Evolutionary conservation across 768 basidiomycete species (phyloP), one percentile per base, ranked within the genome.

Genomic region (Trametes gibbosa): DNA sequence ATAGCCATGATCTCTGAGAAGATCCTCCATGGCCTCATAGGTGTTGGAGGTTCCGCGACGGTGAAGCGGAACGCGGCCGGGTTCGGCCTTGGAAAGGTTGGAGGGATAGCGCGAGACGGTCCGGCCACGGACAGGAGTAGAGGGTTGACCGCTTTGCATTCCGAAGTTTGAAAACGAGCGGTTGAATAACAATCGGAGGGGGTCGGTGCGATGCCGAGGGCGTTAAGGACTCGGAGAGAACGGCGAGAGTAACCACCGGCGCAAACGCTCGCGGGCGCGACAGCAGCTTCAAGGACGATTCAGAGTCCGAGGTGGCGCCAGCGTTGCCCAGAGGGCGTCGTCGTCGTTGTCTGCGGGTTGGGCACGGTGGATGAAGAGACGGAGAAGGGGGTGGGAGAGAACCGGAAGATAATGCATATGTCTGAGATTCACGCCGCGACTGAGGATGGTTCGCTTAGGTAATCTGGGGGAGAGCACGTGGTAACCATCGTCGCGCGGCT

Each of bases 1-100:
- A 78, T 95, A 95, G 1, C 94, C 94, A 1, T 92, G 92, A 70
- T 93, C 89, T 50, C 84, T 79, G 25, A 97, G 79, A 17, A 97
- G 77, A 73, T 95, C 91, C 63, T 94, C 94, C 19, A 96, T 79
- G 5, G 84, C 80, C 64, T 95, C 92, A 63, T 92, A 94, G 4
- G 84, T 90, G 62, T 82, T 83, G 2, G 90, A 91, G 19, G 83
- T 92, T 1, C 91, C 91, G 55, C 90, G 77, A 23, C 88, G 80
- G 68, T 92, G 90, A 14, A 92, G 75, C 0, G 89, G 90, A 6
- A 90, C 86, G 27, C 86, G 83, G 17, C 62, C 60, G 4, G 67
- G 64, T 17, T 72, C 73, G 29, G 62, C 67, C 4, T 83, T 81
- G 25, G 66, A 57, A 7, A 89, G 81, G 42, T 74, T 69, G 10